Evolutionary conservation across 2,329 filamentous ascomycete genomes (phyloP), one percentile per base, ranked within the genome.

Genomic region (Zymoseptoria tritici): DNA sequence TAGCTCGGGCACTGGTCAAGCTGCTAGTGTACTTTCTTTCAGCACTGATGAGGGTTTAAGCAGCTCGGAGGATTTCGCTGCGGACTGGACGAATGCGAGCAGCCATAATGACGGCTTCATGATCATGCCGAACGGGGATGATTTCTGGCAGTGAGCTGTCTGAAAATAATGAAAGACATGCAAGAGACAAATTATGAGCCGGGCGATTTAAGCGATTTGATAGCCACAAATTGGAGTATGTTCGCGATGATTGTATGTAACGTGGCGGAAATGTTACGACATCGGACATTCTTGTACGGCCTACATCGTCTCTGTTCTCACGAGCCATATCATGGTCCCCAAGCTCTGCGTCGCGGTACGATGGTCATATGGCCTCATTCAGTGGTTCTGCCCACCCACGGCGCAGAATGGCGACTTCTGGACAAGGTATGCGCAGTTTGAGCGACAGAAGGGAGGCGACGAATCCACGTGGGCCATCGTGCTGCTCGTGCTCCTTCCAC

Each of bases 111-210:
- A 64, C 22, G 58, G 49, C 9, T 68, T 63, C 55, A 65, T 69
- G 49, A 60, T 66, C 1, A 62, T 69, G 42, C 66, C 67, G 22
- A 60, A 62, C 42, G 58, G 60, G 2, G 60, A 82, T 2, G 77
- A 78, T 53, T 31, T 24, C 52, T 53, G 52, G 52, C 52, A 53
- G 22, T 53, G 52, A 53, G 20, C 20, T 22, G n/a, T n/a, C 52
- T 46, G 36, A n/a, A 16, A 7, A 6, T 13, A 3, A 46, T n/a
- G 36, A 46, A 46, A 46, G 36, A 46, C 7, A 46, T 7, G 36
- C 13, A 16, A 46, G 6, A 3, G 36, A 46, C 36, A 46, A 46
- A 7, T 46, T 13, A 46, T 46, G 36, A 46, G 36, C 36, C 36
- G 13, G 36, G 36, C 36, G 22, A 24, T 24, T 24, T 24, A 24